Evolutionary conservation across 352 stramenopile species (phyloP).

Genomic region (Pythium aquatile): DNA sequence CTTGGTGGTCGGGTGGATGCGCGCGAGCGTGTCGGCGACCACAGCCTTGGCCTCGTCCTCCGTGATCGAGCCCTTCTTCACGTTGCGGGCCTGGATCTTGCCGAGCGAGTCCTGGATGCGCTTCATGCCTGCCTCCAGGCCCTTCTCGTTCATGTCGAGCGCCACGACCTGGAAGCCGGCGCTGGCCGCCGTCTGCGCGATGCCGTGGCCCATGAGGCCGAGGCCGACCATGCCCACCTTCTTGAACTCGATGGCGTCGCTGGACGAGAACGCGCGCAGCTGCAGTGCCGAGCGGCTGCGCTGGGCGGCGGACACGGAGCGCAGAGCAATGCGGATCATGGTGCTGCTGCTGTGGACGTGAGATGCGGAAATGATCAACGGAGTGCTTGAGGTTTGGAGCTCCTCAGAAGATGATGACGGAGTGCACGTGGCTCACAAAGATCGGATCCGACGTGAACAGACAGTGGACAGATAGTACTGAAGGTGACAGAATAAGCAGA

Average conservation of each 20-base stretch:
- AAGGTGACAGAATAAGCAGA: conserved; percentile 12
- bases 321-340: conserved; percentile 14
- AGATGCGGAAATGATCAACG: not conserved
- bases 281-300: conserved; percentile 10
- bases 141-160: conserved; percentile 71
- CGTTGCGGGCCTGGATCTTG: conserved; percentile 81
- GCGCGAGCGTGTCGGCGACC: conserved; percentile 59
- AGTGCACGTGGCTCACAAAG: conserved; percentile 9
- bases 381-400: not conserved
- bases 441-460: conserved; percentile 24
- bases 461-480: not conserved
- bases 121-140: conserved; percentile 81
- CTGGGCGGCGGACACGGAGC: conserved; percentile 10
- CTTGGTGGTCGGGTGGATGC: conserved; percentile 91
- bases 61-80: conserved; percentile 90
- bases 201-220: conserved; percentile 97
- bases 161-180: conserved; percentile 86
- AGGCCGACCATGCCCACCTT: conserved; percentile 95
- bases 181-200: conserved; percentile 91
- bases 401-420: conserved; percentile 1
- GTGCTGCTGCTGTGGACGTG: not conserved
- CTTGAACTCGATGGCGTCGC: conserved; percentile 48
- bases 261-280: conserved; percentile 18
- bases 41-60: conserved; percentile 68
- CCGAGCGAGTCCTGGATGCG: conserved; percentile 91